Evolutionary conservation across 1,139 yeast species (phyloP), one percentile per base, ranked within the genome.

Genomic region (Kurtzmaniella quercitrusa): DNA sequence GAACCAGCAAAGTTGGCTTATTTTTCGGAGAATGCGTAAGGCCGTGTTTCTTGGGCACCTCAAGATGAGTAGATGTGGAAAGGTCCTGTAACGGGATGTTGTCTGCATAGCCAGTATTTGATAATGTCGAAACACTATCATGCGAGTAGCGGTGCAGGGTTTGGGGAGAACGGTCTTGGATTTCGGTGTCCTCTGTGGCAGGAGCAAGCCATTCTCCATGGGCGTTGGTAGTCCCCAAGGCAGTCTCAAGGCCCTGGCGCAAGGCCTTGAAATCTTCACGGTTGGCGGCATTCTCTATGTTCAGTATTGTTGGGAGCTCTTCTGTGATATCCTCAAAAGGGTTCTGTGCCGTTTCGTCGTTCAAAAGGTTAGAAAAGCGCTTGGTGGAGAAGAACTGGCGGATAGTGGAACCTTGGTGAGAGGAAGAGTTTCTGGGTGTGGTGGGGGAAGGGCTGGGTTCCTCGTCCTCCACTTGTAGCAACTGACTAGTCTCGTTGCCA

Each of bases 191-290:
- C 45, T 51, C 16, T 46, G 46, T 3, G 50, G 33, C 10, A 57
- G 69, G 72, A 27, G 31, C 31, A 37, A 68, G 58, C 73, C 73
- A 68, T 36, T 62, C 58, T 11, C 65, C 58, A 3, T 46, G 58
- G 7, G 54, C 50, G 3, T 54, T 53, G 10, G 51, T 49, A 2
- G 66, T 53, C 1, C 77, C 76, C 25, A 71, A 54, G 1, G 76
- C 77, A 48, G 58, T 61, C 34, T 58, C 58, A 17, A 72, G 50
- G 3, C 75, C 75, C 48, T 68, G 67, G 40, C 62, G 59, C 29
- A 72, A 51, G 25, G 68, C 70, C 40, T 65, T 63, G 23, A 68
- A 57, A 45, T 68, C 70, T 37, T 58, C 58, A 18, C 56, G 60
- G 34, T 57, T 56, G 2, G 66, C 56, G 7, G 68, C 70, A 21